These are phyloP conservation scores for Alloteropsis semialata DNA, from an alignment of 176 grass and related monocot species.

Conservation along the genomic window DNA sequence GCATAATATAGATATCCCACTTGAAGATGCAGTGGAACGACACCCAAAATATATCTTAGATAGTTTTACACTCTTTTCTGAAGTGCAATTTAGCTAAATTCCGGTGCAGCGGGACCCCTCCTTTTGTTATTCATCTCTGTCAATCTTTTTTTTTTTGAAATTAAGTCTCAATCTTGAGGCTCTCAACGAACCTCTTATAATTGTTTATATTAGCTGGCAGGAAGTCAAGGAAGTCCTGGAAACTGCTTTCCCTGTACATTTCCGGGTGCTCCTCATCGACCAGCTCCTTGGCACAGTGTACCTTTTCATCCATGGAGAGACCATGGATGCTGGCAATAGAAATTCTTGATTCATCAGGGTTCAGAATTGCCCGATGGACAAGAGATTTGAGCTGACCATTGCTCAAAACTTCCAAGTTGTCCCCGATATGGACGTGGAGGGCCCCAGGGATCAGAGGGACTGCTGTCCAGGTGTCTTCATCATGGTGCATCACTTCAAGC, in stretches of 20 bases:
- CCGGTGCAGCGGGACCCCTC: background rate
- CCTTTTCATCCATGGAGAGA: slow-evolving; percentile 57
- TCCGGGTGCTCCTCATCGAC: slow-evolving; percentile 47
- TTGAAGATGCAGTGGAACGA: background rate
- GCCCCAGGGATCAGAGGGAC: slow-evolving; percentile 15
- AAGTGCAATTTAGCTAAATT: background rate
- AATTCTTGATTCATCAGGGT: slow-evolving; percentile 18
- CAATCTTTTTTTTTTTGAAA: too few relatives aligned
- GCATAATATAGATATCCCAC: background rate
- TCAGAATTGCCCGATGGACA: slow-evolving; percentile 55
- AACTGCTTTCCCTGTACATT: slow-evolving; percentile 65
- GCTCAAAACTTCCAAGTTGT: slow-evolving; percentile 69
- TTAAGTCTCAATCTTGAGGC: slow-evolving; percentile 34
- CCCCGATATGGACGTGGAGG: slow-evolving; percentile 64
- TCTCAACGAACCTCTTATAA: slow-evolving; percentile 42
- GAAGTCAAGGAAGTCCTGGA: slow-evolving; percentile 66
- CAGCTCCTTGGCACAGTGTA: slow-evolving; percentile 41
- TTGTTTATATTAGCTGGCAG: background rate
- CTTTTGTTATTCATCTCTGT: background rate
- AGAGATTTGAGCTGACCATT: slow-evolving; percentile 66
- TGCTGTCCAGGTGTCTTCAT: slow-evolving; percentile 29
- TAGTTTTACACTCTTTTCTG: background rate
- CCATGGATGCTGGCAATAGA: slow-evolving; percentile 79
- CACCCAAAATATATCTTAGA: background rate
- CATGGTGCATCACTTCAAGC: slow-evolving; percentile 49